phyloP scores from a whole-genome alignment of 441 rosid genomes.

The Kokia cookei region DNA sequence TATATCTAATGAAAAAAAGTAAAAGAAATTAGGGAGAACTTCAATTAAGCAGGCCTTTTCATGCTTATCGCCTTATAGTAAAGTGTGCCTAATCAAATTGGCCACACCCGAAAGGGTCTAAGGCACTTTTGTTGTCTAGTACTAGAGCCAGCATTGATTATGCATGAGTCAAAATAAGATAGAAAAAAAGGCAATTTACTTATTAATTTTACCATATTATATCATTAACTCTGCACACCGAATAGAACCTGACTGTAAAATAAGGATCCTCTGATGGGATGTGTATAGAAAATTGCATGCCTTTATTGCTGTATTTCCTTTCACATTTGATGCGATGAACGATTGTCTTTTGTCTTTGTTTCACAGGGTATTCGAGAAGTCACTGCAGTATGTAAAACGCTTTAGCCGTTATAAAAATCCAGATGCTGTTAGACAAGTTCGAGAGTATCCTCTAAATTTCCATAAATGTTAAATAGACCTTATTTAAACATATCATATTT shows the following conservation, averaged over 20 bases:
- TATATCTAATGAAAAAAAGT: no score
- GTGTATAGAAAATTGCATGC: background rate
- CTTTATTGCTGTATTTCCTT: background rate
- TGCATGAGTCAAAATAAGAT: background rate
- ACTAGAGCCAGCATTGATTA: background rate
- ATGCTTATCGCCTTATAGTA: no score
- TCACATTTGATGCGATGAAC: background rate
- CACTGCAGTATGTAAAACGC: constrained; percentile 92
- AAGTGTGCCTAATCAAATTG: no score
- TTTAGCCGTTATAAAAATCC: constrained; percentile 96
- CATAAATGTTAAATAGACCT: background rate
- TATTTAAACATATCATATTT: background rate
- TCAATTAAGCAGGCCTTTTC: no score
- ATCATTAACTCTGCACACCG: background rate
- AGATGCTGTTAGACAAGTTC: constrained; percentile 92
- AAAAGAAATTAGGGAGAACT: no score
- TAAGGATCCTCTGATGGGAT: background rate
- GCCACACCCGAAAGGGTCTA: no score
- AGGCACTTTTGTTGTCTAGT: no score
- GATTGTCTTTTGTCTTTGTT: background rate
- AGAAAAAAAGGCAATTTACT: background rate
- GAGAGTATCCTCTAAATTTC: constrained; percentile 77
- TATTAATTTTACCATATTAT: background rate
- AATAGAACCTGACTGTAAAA: background rate
- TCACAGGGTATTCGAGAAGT: constrained; percentile 90